A percentile compares a stretch with the other conserved stretches of the same genome.
phyloP scores from a whole-genome alignment of 805 yeast species.

The Candida michaelii region DNA sequence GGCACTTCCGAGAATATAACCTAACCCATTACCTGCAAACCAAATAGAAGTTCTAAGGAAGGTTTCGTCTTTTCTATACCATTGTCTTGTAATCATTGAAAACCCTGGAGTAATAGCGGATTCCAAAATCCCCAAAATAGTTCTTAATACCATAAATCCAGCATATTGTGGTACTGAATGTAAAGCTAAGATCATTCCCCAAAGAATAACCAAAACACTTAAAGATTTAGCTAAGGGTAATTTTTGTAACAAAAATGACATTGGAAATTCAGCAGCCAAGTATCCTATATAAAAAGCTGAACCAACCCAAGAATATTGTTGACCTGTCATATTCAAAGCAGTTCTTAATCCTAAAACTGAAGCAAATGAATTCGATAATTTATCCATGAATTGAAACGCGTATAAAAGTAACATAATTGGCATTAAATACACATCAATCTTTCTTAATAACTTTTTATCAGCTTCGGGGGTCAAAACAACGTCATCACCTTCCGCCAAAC shows the following conservation, averaged over 20 bases:
- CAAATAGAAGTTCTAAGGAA: conserved; percentile 35
- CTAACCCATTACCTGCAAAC: conserved; percentile 39
- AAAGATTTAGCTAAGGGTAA: conserved; percentile 57
- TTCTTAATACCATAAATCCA: conserved; percentile 39
- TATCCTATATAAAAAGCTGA: conserved; percentile 55
- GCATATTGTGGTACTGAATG: conserved; percentile 48
- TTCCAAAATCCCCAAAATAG: conserved; percentile 41
- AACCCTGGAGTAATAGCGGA: conserved; percentile 41
- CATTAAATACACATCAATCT: conserved; percentile 25
- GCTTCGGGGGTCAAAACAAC: conserved; percentile 18
- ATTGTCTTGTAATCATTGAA: conserved; percentile 35
- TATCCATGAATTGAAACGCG: conserved; percentile 36
- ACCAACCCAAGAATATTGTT: conserved; percentile 39
- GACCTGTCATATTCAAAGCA: conserved; percentile 35
- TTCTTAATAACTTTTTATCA: conserved; percentile 17
- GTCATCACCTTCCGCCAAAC: conserved; percentile 20
- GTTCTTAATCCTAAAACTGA: conserved; percentile 37
- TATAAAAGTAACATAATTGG: conserved; percentile 28
- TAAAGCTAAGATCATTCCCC: conserved; percentile 62
- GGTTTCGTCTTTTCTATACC: conserved; percentile 34
- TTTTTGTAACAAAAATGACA: conserved; percentile 47
- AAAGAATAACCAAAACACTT: conserved; percentile 48
- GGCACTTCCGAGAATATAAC: conserved; percentile 39
- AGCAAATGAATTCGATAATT: conserved; percentile 39
- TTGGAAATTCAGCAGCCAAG: conserved; percentile 54